Evolutionary conservation across 352 stramenopile genomes (phyloP), one percentile per base, ranked within the genome.

Genomic region (Phytophthora chlamydospora): DNA sequence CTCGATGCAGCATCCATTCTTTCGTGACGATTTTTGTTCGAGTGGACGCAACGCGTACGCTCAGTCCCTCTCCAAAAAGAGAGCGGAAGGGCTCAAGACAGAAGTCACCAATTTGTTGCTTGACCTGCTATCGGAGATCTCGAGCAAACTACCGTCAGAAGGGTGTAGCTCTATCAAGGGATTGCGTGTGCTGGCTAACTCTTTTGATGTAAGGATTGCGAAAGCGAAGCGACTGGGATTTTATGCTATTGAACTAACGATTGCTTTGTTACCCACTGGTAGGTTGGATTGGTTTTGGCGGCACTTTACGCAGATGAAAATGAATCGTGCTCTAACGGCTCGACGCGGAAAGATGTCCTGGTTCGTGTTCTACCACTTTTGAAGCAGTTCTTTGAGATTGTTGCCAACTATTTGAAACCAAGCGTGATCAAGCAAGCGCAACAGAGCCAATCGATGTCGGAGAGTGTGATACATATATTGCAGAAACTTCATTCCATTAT

Each of bases 401-500:
- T 90, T 33, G 66, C 80, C n/a, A 68, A 75, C 34, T 74, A 83
- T 46, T 50, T 88, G 41, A 82, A 68, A 10, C 58, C 76, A 47
- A 73, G 38, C n/a, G 48, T 64, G 4, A 71, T 88, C 10, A 72
- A 80, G 32, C 65, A 75, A 44, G 46, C 71, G 0, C 76, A 78
- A 5, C 50, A 75, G 17, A 71, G 57, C n/a, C 57, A 68, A 19
- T 69, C 54, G 4, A 74, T 80, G 42, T 67, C 76, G 5, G 65
- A 73, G 5, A 72, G 49, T 8, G 57, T 77, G 29, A 31, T 83
- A 12, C 62, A 69, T 31, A 60, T 78, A 17, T 46, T 93, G 39
- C 68, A 70, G 35, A 73, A 64, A 12, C 71, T 92, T 21, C 68
- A 92, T 40, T 67, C 71, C 10, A 66, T 92, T n/a, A 86, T 92